Conservation (phyloP, 768 basidiomycete genomes). For the Tricholoma furcatifolium region DNA sequence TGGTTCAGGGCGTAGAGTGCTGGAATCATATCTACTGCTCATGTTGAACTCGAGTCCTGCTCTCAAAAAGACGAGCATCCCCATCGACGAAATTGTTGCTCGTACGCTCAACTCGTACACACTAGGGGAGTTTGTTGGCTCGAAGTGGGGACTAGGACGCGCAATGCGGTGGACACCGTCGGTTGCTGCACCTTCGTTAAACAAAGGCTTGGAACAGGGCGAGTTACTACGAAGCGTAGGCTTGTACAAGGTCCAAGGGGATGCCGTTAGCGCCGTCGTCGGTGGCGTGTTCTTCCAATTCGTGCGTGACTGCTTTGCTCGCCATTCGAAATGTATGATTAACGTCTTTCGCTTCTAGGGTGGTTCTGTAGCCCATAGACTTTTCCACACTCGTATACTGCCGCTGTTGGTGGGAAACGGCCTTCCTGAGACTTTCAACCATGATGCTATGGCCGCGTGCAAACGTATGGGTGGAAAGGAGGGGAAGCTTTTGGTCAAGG, state of each 20-base stretch:
- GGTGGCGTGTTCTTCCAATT: slow-evolving; percentile 61
- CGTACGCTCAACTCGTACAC: slow-evolving; percentile 66
- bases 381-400: slow-evolving; percentile 50
- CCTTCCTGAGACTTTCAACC: slow-evolving; percentile 47
- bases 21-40: slow-evolving; percentile 73
- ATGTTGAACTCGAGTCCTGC: slow-evolving; percentile 60
- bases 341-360: slow-evolving; percentile 33
- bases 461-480: slow-evolving; percentile 50
- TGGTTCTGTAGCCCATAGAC: slow-evolving; percentile 43
- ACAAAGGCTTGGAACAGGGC: slow-evolving; percentile 25
- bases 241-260: slow-evolving; percentile 11
- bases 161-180: slow-evolving; percentile 77
- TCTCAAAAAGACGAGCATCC: slow-evolving; percentile 48
- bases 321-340: background rate
- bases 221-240: slow-evolving; percentile 61
- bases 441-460: slow-evolving; percentile 41
- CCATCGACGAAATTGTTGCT: slow-evolving; percentile 49
- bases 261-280: slow-evolving; percentile 5
- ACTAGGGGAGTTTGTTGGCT: slow-evolving; percentile 73
- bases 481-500: slow-evolving; percentile 28
- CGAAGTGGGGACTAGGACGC: slow-evolving; percentile 64
- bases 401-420: slow-evolving; percentile 40
- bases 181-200: slow-evolving; percentile 35
- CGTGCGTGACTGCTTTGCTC: slow-evolving; percentile 44
- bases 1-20: slow-evolving; percentile 65